Evolutionary conservation across 75 land plant genomes (phyloP), one percentile per base, ranked within the genome.

Genomic region (Chamaecyparis obtusa): DNA sequence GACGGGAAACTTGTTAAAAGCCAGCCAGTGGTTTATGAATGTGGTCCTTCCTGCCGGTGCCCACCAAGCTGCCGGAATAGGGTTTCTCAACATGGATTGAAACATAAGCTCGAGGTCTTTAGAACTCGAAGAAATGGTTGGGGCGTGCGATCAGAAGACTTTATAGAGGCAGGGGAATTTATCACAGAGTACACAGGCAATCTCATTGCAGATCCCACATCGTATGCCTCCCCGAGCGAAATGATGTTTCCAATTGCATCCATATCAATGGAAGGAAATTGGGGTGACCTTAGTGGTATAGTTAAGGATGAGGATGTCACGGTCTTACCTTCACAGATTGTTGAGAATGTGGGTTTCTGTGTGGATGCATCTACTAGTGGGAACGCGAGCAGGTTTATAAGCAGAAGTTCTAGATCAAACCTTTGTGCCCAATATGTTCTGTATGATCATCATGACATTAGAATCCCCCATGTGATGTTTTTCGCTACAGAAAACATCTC

Each of bases 401-500:
- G 94, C 86, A 95, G 93, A 82, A 96, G 93, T 80, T 86, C 91
- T 17, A 87, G 87, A 60, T 97, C 99, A 0, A 97, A 97, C 91
- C 92, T 96, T 72, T 82, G 95, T 84, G 94, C 94, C 85, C 99
- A 97, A 84, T 92, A 92, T 89, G 95, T 97, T 24, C 41, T 96
- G 27, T 91, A 88, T 87, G 96, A 94, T 86, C 96, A 97, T 41
- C 79, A 90, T 56, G 93, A 92, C 67, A 51, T 87, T 6, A 85
- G 83, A 43, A 92, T 89, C 76, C 99, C 97, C 84, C 97, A 92
- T 83, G 88, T 97, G 57, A 95, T 96, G 95, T 72, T 97, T 14
- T 97, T 96, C 86, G 95, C 99, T 15, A 87, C 92, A 91, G 97
- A 97, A 85, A 95, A 93, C 64, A 95, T 97, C 43, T 93, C 94